Evolutionary conservation across 2,329 filamentous ascomycete species (phyloP), one percentile per base, ranked within the genome.

Genomic region (Aspergillus awamori): DNA sequence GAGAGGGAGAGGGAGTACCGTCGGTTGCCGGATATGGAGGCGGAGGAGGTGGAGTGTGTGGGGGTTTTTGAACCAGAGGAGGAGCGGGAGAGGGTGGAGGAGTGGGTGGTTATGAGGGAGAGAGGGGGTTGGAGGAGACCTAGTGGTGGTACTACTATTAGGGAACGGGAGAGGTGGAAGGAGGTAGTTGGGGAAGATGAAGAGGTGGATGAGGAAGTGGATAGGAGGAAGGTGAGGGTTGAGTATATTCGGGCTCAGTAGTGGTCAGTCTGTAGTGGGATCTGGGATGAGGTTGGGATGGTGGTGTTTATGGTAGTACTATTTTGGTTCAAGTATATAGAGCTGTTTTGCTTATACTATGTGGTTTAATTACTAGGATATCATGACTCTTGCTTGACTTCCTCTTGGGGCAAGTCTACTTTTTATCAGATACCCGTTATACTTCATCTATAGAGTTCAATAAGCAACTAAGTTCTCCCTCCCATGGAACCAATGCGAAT

Each of bases 241-340:
- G 57, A 64, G 30, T 68, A 65, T 66, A 65, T 68, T 60, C 52
- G 60, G 36, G 58, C 51, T n/a, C 20, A 51, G 48, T 63, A 61
- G 39, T 38, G 15, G 24, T 17, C 17, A 17, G 17, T 17, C 17
- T 17, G 17, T 17, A 17, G 17, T 17, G 17, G 17, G 17, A 20
- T 20, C 20, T 52, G n/a, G 43, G 28, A 2, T 38, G 17, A 38
- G 13, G 38, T 54, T 52, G 48, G 11, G 8, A 6, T n/a, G 30
- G 10, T 11, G 39, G 24, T 28, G 20, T 24, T 28, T 5, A 4
- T 30, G 28, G 24, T 26, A 26, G 20, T 26, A 7, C 8, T 30
- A 11, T 30, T 30, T 30, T 30, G 28, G 4, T 5, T 30, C 10
- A 30, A 36, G 33, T 36, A 36, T 36, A 36, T 36, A 36, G 33